Conservation (phyloP, 306 rosid genomes). For the Gastrolobium bilobum region DNA sequence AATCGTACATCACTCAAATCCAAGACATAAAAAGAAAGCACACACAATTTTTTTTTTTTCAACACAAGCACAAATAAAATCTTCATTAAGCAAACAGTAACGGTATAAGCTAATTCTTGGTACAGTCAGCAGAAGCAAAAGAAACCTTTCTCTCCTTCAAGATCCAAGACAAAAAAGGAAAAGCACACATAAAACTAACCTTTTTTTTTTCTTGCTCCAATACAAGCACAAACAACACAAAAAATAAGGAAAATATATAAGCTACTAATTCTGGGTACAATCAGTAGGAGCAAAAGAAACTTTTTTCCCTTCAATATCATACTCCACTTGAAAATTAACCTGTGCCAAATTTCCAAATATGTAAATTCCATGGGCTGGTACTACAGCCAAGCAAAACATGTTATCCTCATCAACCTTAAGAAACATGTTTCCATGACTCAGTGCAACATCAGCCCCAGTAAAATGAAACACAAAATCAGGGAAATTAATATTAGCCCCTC, state of each 20-base stretch:
- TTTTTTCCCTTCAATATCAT: constrained; percentile 33
- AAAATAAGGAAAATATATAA: too few relatives aligned
- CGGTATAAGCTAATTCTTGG: background rate
- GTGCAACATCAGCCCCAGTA: constrained; percentile 8
- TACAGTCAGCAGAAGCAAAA: constrained; percentile 1
- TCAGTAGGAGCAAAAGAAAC: constrained; percentile 43
- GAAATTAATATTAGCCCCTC: background rate
- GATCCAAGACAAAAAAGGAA: background rate
- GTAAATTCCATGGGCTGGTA: background rate
- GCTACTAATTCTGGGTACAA: constrained; percentile 11
- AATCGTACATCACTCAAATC: too few relatives aligned
- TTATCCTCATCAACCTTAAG: background rate
- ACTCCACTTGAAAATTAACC: constrained; percentile 37
- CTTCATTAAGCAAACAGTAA: background rate
- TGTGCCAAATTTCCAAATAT: constrained; percentile 43
- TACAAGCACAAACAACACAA: too few relatives aligned
- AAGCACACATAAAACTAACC: too few relatives aligned
- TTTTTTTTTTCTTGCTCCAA: too few relatives aligned
- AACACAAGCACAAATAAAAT: background rate
- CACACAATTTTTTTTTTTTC: background rate
- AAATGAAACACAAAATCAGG: constrained; percentile 38
- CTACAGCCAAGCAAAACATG: constrained; percentile 11
- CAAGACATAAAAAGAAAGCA: too few relatives aligned
- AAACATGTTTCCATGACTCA: background rate
- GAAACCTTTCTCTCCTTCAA: background rate